These are phyloP conservation scores for Colletotrichum magnum DNA, from an alignment of 2,329 filamentous ascomycete species.

Conservation along the genomic window DNA sequence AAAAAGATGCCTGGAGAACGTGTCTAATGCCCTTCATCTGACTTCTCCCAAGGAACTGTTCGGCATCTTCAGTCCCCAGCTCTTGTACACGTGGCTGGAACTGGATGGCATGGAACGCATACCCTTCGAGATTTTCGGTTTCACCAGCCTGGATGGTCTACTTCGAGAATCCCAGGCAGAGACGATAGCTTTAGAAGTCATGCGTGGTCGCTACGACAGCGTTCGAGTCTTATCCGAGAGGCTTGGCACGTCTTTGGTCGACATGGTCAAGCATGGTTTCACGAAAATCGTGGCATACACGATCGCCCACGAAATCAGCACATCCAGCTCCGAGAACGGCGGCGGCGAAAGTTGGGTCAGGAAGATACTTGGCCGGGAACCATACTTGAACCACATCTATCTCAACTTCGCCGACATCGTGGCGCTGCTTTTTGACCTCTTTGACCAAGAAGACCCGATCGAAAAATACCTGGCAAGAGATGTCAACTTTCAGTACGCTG, in stretches of 20 bases:
- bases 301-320: conserved; percentile 80
- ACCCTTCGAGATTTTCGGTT: conserved; percentile 89
- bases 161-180: conserved; percentile 81
- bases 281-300: conserved; percentile 86
- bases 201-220: conserved; percentile 80
- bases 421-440: conserved; percentile 80
- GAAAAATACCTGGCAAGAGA: conserved; percentile 77
- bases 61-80: conserved; percentile 85
- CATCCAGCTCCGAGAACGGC: conserved; percentile 56
- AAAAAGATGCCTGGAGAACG: conserved; percentile 75
- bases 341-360: conserved; percentile 78
- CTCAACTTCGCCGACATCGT: conserved; percentile 83
- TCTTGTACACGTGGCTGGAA: conserved; percentile 92
- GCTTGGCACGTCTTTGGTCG: conserved; percentile 66
- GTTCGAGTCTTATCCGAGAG: conserved; percentile 71
- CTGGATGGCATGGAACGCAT: conserved; percentile 76
- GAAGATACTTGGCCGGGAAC: conserved; percentile 76
- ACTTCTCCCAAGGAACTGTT: conserved; percentile 80
- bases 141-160: conserved; percentile 76
- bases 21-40: conserved; percentile 77
- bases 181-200: conserved; percentile 83
- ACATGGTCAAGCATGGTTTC: conserved; percentile 79
- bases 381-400: conserved; percentile 74
- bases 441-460: conserved; percentile 82
- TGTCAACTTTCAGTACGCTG: conserved; percentile 71